Conservation (phyloP, 345 rosid genomes). For the Balakata baccata region DNA sequence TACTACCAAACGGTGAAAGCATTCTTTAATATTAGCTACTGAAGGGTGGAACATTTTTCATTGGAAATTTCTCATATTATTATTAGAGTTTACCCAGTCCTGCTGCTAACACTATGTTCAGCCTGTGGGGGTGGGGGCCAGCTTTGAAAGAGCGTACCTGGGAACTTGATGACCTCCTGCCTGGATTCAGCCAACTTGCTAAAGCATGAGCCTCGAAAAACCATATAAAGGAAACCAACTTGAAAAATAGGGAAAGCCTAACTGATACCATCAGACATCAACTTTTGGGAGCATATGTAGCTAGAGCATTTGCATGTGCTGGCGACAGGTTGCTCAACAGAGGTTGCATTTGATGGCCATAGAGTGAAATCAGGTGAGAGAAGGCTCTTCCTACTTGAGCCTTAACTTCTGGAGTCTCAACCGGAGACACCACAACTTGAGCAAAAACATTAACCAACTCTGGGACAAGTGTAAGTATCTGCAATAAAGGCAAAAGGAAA, state of each 20-base stretch:
- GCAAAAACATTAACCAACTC: slow-evolving; percentile 87
- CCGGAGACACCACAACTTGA: slow-evolving; percentile 76
- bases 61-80: not conserved
- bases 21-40: not conserved
- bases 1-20: no score
- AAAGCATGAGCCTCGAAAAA: slow-evolving; percentile 7
- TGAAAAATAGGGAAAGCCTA: not conserved
- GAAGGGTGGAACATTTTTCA: not conserved
- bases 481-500: slow-evolving; percentile 17
- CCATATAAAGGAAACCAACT: not conserved
- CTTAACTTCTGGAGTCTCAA: slow-evolving; percentile 82
- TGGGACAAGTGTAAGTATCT: slow-evolving; percentile 77
- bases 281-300: slow-evolving; percentile 63
- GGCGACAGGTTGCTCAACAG: slow-evolving; percentile 65
- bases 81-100: not conserved
- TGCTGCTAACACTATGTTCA: no score
- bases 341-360: slow-evolving; percentile 88
- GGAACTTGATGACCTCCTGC: not conserved
- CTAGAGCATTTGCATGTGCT: slow-evolving; percentile 74
- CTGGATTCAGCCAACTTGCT: slow-evolving; percentile 12
- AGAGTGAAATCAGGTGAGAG: slow-evolving; percentile 69
- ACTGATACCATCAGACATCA: slow-evolving; percentile 27
- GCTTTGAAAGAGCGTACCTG: slow-evolving; percentile 17
- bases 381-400: slow-evolving; percentile 79
- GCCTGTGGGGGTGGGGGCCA: not conserved